Percentiles rank a stretch among this genome's conserved stretches.
Evolutionary conservation across 2,329 filamentous ascomycete species (phyloP).

Genomic region (Fusarium clavum): DNA sequence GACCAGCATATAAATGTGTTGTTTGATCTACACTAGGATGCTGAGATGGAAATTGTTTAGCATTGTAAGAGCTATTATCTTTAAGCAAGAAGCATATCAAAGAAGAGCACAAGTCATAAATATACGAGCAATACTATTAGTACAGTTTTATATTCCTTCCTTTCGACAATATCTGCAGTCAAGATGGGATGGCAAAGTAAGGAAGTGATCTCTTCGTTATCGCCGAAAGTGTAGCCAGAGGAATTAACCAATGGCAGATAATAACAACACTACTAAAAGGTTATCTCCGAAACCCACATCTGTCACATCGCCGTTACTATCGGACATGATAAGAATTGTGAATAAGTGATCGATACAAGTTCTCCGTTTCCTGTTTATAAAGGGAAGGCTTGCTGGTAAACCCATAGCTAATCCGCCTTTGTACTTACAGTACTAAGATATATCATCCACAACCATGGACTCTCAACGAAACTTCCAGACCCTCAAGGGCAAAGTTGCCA

Average conservation of each 20-base stretch:
- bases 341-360: neutral
- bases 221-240: neutral
- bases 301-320: conserved; percentile 1
- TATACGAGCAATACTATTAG: neutral
- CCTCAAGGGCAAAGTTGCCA: conserved; percentile 30
- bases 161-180: neutral
- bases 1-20: neutral
- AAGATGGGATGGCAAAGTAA: neutral
- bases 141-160: neutral
- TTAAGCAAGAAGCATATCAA: neutral
- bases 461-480: conserved; percentile 12
- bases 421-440: fast-evolving
- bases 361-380: neutral
- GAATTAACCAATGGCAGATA: neutral
- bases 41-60: neutral
- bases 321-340: neutral
- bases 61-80: neutral
- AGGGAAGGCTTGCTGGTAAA: neutral
- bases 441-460: neutral
- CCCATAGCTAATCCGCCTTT: neutral
- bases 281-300: conserved; percentile 27
- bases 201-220: neutral
- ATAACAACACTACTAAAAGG: no score
- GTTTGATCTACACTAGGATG: neutral
- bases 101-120: neutral